Percentiles rank a stretch among this genome's conserved stretches.
Conservation (phyloP, 1,139 yeast species). For the Scheffersomyces segobiensis region DNA sequence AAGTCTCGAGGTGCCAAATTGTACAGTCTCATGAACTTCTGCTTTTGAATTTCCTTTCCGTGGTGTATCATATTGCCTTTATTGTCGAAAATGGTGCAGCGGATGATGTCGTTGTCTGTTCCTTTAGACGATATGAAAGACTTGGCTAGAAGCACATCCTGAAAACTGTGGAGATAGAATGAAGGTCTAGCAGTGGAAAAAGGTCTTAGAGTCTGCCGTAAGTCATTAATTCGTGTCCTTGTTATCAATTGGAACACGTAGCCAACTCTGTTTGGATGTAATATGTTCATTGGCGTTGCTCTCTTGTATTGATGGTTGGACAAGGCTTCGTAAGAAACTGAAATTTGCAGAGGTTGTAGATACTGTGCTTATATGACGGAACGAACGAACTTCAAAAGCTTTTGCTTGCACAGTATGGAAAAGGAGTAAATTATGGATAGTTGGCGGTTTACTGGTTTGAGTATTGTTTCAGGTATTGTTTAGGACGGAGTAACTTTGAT, state of each 20-base stretch:
- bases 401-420: not conserved
- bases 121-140: slow-evolving; percentile 19
- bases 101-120: slow-evolving; percentile 29
- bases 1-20: slow-evolving; percentile 43
- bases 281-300: not conserved
- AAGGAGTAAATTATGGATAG: not conserved
- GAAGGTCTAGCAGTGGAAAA: not conserved
- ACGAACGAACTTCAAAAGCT: not conserved
- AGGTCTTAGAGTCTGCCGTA: not conserved
- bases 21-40: slow-evolving; percentile 37
- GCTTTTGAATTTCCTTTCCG: slow-evolving; percentile 39
- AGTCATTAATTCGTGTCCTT: not conserved
- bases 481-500: too few species aligned
- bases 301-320: not conserved
- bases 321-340: not conserved
- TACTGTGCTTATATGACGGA: not conserved
- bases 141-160: slow-evolving; percentile 24
- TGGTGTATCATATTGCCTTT: slow-evolving; percentile 40
- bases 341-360: not conserved
- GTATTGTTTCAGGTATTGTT: too few species aligned
- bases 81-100: slow-evolving; percentile 60
- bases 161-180: slow-evolving; percentile 3
- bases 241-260: not conserved
- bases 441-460: too few species aligned
- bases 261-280: not conserved